Percentiles rank a stretch among this genome's conserved stretches.
Conservation (phyloP, 257 asterid genomes). For the Solanum gracilifrons region DNA sequence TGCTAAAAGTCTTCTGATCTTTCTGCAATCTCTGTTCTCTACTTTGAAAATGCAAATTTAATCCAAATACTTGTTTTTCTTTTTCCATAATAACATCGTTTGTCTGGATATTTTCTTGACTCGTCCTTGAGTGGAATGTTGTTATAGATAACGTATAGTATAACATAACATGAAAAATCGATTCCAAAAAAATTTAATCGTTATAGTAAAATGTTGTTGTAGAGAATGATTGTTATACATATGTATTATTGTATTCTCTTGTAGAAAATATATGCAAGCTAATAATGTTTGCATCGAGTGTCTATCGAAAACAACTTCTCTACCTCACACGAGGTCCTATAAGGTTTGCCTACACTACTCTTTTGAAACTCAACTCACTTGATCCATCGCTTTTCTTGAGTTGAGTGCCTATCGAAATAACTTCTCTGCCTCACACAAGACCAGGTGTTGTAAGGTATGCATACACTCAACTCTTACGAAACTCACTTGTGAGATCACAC, state of each 20-base stretch:
- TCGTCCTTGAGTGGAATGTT: background rate
- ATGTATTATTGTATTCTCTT: background rate
- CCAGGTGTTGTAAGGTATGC: background rate
- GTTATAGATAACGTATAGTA: background rate
- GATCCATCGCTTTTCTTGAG: background rate
- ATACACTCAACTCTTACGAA: background rate
- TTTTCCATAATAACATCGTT: background rate
- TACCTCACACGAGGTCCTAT: background rate
- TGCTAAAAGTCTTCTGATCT: background rate
- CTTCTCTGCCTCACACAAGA: background rate
- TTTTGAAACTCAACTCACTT: background rate
- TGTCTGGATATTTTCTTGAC: background rate
- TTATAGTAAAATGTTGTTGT: background rate
- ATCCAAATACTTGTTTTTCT: background rate
- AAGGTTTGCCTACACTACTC: background rate
- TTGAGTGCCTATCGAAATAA: fast-evolving
- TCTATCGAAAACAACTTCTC: background rate
- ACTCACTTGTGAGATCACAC: background rate
- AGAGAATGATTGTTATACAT: background rate
- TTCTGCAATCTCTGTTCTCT: background rate
- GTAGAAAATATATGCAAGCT: background rate
- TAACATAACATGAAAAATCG: background rate
- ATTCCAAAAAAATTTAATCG: fast-evolving
- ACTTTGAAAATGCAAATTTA: background rate
- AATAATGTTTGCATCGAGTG: background rate